Evolutionary conservation across 2,329 filamentous ascomycete species (phyloP), one percentile per base, ranked within the genome.

Genomic region (Hypoxylon sp.): DNA sequence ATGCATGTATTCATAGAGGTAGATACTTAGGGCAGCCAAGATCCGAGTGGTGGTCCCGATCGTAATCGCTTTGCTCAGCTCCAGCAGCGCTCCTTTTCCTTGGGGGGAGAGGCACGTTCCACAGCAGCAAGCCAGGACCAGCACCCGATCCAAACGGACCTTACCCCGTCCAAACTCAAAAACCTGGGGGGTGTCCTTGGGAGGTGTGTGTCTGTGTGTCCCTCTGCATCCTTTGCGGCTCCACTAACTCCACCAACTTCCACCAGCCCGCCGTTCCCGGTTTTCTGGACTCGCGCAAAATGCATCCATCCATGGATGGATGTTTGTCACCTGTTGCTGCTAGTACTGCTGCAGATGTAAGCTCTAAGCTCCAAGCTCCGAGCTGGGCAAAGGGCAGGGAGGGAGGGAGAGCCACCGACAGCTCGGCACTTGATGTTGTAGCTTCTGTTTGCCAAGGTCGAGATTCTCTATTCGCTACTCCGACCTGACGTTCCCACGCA

Each of bases 71-170:
- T 56, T 68, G 55, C 56, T 51, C 52, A 65, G 66, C 66, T 68
- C 46, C 46, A 27, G 24, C 24, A 27, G 24, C 24, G 24, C 24
- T 27, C 24, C 3, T 27, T 27, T 48, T 46, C 19, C 21, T 37
- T 50, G 24, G 19, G 29, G 8, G 27, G 35, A 55, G 44, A 37
- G 54, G 11, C 11, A 27, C 53, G 65, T 70, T 68, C 57, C 65
- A 70, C 65, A 61, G 29, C 68, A 62, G 31, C 31, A 59, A 59
- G 42, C 50, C 42, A 64, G 50, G 39, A 50, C 42, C 57, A 62
- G 53, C 52, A 42, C 52, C 53, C 65, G 65, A 65, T 58, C 65
- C 61, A 68, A 68, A 65, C 65, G 68, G 68, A 61, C 65, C 47
- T 44, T 51, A 35, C 55, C 58, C 68, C 68, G 65, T 65, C 58